Evolutionary conservation across 495 filamentous ascomycete genomes (phyloP), one percentile per base, ranked within the genome.

Genomic region (Schizothecium vesticola): DNA sequence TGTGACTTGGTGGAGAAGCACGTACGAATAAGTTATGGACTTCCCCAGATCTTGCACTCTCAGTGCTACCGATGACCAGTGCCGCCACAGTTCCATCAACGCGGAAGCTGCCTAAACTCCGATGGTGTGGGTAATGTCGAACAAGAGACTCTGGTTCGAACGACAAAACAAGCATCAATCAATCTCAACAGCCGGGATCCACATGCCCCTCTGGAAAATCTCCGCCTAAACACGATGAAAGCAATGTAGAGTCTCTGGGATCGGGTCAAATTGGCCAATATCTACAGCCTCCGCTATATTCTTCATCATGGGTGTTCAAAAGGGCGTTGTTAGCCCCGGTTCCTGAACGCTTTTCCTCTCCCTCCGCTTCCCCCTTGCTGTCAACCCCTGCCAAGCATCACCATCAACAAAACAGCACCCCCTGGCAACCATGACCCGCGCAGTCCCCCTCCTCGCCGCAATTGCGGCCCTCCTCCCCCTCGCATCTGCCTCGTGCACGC

Each of bases 401-500:
- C 16, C 43, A n/a, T 19, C 43, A 51, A 51, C 19, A 51, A 51
- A 51, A 19, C 16, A 51, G 5, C 19, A 51, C 7, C 43, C 19
- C 43, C 19, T 51, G 43, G 43, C 43, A 51, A 51, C 43, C 43
- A 51, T 51, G 43, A 51, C 43, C 6, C 43, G 43, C 43, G 19
- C 43, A 51, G 1, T 2, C 43, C 43, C 43, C 16, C 43, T 51
- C 19, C 7, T 51, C 5, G 43, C 43, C 19, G 43, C 43, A 2
- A 8, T n/a, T 9, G 43, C 43, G 43, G 43, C 43, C 43, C 43
- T 51, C 19, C 19, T 51, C 16, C 43, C 66, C 6, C 24, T 56
- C 23, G 63, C 43, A 11, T 58, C 67, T 21, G 59, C 70, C 51
- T 60, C 65, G 51, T 71, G 70, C 67, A 66, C 59, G 10, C 67